These are phyloP conservation scores for Leccinum aurantiacum DNA, from an alignment of 768 basidiomycete species.

Conservation along the genomic window DNA sequence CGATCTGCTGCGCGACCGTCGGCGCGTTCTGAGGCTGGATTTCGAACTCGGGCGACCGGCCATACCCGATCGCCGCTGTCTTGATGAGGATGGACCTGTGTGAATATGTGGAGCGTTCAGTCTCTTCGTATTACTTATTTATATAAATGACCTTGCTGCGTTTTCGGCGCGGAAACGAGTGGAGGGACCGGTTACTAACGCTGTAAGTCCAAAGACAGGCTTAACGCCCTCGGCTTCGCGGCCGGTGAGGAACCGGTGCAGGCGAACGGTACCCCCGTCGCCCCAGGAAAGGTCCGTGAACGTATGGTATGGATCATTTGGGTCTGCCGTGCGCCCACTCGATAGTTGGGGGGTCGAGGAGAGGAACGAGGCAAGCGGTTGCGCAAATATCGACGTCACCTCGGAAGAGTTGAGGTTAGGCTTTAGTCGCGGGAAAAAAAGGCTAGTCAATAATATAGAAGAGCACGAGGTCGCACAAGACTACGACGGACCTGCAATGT, in stretches of 20 bases:
- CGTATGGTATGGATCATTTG: slow-evolving; percentile 56
- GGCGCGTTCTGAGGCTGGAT: slow-evolving; percentile 45
- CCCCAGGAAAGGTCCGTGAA: slow-evolving; percentile 52
- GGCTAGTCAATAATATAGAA: neutral
- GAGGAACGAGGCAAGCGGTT: slow-evolving; percentile 76
- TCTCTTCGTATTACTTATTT: neutral
- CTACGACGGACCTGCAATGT: slow-evolving; percentile 56
- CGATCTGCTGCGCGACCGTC: slow-evolving; percentile 42
- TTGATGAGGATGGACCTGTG: slow-evolving; percentile 52
- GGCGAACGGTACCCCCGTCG: slow-evolving; percentile 43
- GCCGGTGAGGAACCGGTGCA: slow-evolving; percentile 84
- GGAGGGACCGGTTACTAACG: slow-evolving; percentile 49
- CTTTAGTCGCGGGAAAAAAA: slow-evolving; percentile 35
- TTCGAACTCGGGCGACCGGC: slow-evolving; percentile 44
- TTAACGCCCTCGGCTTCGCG: slow-evolving; percentile 82
- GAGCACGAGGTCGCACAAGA: neutral
- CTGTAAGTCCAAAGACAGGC: slow-evolving; percentile 85
- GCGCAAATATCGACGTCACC: slow-evolving; percentile 81
- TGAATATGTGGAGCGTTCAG: neutral
- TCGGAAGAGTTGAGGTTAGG: slow-evolving; percentile 79
- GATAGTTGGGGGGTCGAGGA: slow-evolving; percentile 58
- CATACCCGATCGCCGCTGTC: slow-evolving; percentile 51
- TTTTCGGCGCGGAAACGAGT: neutral
- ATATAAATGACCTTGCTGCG: neutral
- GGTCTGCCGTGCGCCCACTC: slow-evolving; percentile 53